Conservation (phyloP, 1,284 basidiomycete genomes). For the Melampsora larici-populina region DNA sequence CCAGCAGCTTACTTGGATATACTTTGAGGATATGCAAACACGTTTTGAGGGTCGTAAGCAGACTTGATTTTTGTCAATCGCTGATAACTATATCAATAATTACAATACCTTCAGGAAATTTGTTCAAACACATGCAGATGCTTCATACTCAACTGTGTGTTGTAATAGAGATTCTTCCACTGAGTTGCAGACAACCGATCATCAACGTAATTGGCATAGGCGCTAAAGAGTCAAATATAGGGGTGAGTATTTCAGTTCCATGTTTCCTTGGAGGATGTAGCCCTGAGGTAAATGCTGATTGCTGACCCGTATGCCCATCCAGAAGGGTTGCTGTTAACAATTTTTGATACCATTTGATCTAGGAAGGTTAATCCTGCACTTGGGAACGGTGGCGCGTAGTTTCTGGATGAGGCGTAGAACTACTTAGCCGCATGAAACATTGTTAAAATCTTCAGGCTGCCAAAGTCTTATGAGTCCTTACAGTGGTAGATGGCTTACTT, state of each 20-base stretch:
- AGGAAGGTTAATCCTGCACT: conserved; percentile 2
- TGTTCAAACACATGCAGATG: background rate
- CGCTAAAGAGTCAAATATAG: background rate
- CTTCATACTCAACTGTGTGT: conserved; percentile 12
- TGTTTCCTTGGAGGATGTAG: no score
- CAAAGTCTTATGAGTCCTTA: no score
- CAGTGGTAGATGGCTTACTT: background rate
- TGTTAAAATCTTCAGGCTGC: no score
- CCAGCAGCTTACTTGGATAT: no score
- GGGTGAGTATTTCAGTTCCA: background rate
- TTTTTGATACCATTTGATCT: conserved; percentile 19
- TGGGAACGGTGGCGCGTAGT: conserved; percentile 14
- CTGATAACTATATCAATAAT: conserved; percentile 7
- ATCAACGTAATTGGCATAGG: conserved; percentile 40
- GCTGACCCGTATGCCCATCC: conserved; percentile 30
- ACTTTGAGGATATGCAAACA: conserved; percentile 24
- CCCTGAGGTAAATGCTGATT: no score
- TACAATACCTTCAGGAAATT: no score
- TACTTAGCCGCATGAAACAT: no score
- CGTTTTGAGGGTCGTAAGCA: no score
- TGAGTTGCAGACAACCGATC: conserved; percentile 21
- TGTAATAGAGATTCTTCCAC: conserved; percentile 31
- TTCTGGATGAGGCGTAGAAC: conserved; percentile 23
- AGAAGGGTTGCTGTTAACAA: conserved; percentile 14
- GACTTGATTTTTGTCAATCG: conserved; percentile 18